Percentiles rank a stretch among this genome's conserved stretches.
These are phyloP conservation scores for Psilocybe subaeruginosa DNA, from an alignment of 768 basidiomycete species.

Conservation along the genomic window DNA sequence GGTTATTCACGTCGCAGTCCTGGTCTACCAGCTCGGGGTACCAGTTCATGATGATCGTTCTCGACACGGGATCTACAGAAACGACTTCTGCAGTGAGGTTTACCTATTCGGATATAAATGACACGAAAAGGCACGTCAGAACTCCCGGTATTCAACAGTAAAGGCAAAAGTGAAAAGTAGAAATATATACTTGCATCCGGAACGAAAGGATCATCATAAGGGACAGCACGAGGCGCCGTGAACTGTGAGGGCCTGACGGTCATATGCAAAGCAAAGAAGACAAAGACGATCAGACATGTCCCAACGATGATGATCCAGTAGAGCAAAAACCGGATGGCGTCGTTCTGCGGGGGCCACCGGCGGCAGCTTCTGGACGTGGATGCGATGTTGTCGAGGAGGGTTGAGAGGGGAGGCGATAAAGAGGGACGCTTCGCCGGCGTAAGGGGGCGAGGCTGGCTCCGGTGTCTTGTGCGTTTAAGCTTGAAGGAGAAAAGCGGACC, in stretches of 20 bases:
- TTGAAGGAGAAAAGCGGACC: too few relatives aligned
- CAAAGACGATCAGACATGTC: background rate
- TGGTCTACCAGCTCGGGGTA: slow-evolving; percentile 1
- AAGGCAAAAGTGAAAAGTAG: background rate
- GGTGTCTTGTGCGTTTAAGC: too few relatives aligned
- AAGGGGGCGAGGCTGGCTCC: too few relatives aligned
- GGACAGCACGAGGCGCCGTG: background rate
- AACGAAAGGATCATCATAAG: background rate
- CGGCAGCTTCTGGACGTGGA: too few relatives aligned
- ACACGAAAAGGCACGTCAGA: too few relatives aligned
- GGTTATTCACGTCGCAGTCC: background rate
- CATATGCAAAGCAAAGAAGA: slow-evolving; percentile 2
- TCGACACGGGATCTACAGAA: slow-evolving; percentile 12
- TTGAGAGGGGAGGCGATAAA: too few relatives aligned
- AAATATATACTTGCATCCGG: background rate
- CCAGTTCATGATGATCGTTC: slow-evolving; percentile 15
- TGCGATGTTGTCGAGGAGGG: too few relatives aligned
- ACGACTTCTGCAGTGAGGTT: slow-evolving; percentile 8
- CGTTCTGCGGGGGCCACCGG: background rate
- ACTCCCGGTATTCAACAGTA: background rate
- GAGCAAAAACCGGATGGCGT: background rate
- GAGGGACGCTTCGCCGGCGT: too few relatives aligned
- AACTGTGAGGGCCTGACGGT: background rate
- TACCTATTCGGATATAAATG: background rate
- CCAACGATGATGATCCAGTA: background rate